Base-by-base conservation (phyloP, 1,284 basidiomycete species). In the Stygiomarasmius scandens region DNA sequence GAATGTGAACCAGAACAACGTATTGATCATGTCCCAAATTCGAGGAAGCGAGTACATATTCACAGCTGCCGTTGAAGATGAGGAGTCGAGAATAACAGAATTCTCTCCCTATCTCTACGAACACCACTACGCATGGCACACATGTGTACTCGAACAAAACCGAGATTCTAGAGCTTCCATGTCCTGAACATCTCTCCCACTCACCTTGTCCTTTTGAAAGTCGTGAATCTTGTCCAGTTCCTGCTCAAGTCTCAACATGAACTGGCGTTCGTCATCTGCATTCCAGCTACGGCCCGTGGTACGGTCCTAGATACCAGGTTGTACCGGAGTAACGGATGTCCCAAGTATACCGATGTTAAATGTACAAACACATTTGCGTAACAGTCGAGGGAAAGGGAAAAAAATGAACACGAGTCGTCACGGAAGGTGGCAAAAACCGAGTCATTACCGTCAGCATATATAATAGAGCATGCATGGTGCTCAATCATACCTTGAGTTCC, bases 171-270 rank as follows among this genome's bases (percentile, higher is more conserved):
- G n/a, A n/a, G n/a, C n/a, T n/a, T n/a, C n/a, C n/a, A n/a, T n/a
- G n/a, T 47, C 14, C n/a, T 14, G 25, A 29, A 10, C 11, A 32
- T 36, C 22, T 25, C 29, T 32, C 12, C 12, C 38, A 66, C 78
- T 59, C 51, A 89, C 93, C 85, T 98, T 99, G 48, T 82, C 77
- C 69, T 90, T 93, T 71, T 99, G 97, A 72, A 99, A 99, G 67
- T 90, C 89, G 68, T 98, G 92, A 56, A 98, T 91, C 79, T 99
- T 99, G 70, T 96, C 93, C 47, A 99, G 82, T 76, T 99, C 95
- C 60, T 80, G 80, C 69, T 93, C 90, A 56, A 98, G 86, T 75
- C 90, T 82, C 43, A 70, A 72, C 22, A 87, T 89, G 69, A 97
- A 98, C 48, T 90, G 86, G 24, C 78, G 78, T 74, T 98, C 95